Conservation (phyloP, 345 rosid species). For the Brassica cretica region DNA sequence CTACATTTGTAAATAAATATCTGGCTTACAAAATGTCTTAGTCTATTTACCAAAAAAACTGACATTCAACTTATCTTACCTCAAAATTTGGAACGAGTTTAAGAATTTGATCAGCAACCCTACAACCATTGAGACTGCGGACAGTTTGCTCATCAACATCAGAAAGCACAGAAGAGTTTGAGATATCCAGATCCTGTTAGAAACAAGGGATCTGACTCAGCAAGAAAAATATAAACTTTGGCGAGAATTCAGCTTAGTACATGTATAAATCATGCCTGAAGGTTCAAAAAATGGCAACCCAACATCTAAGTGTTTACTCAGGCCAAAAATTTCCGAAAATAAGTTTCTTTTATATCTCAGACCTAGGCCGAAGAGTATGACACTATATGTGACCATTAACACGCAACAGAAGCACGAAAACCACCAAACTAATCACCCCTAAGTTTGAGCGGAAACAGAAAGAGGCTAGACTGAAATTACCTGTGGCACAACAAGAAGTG, state of each 20-base stretch:
- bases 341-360: not conserved
- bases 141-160: conserved; percentile 83
- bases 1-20: conserved; percentile 41
- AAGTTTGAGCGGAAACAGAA: not conserved
- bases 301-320: not conserved
- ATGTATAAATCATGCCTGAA: not conserved
- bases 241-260: conserved; percentile 1
- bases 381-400: not conserved
- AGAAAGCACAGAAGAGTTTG: conserved; percentile 57
- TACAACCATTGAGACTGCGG: conserved; percentile 92
- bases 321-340: not conserved
- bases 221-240: not conserved
- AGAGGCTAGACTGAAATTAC: conserved; percentile 45
- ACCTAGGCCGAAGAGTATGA: not conserved
- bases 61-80: conserved; percentile 44
- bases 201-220: conserved; percentile 9
- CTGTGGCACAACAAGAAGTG: conserved; percentile 74
- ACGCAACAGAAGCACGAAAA: not conserved
- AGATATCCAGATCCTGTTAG: conserved; percentile 79
- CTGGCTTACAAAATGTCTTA: conserved; percentile 18
- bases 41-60: not conserved
- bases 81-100: conserved; percentile 78
- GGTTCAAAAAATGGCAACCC: conserved; percentile 7
- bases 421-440: not conserved
- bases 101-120: conserved; percentile 96